Percentiles rank a stretch among this genome's conserved stretches.
Conservation (phyloP, 768 basidiomycete species). For the Phaeolepiota aurea region DNA sequence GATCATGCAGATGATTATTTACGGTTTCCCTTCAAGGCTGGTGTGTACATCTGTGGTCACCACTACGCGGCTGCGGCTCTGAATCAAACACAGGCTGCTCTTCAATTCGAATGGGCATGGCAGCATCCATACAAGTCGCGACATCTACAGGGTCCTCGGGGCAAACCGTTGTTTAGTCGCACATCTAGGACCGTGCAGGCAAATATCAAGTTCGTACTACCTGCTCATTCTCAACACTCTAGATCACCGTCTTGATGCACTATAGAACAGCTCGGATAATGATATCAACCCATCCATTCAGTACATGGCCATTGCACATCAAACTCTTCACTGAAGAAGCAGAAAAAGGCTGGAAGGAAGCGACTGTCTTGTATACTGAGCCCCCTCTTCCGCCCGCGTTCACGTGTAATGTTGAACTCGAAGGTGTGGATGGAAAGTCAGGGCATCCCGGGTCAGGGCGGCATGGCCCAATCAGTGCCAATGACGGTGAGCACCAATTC, state of each 20-base stretch:
- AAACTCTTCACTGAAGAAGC: constrained; percentile 67
- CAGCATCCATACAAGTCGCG: constrained; percentile 67
- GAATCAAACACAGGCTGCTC: constrained; percentile 65
- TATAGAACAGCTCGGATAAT: constrained; percentile 53
- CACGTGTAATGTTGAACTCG: constrained; percentile 42
- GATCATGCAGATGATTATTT: constrained; percentile 82
- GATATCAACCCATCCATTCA: constrained; percentile 60
- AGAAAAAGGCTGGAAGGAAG: constrained; percentile 40
- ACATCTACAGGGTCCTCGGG: constrained; percentile 44
- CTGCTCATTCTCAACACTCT: not conserved
- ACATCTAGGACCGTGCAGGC: constrained; percentile 26
- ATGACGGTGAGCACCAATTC: constrained; percentile 36
- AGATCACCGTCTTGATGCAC: not conserved
- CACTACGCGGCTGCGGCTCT: too few species aligned
- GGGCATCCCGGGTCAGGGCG: constrained; percentile 46
- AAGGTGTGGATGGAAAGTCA: constrained; percentile 65
- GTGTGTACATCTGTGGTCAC: too few species aligned
- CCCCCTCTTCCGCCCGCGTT: constrained; percentile 44
- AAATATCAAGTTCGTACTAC: constrained; percentile 37
- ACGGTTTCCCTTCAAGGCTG: constrained; percentile 72
- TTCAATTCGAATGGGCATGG: constrained; percentile 85
- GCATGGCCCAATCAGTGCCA: constrained; percentile 44
- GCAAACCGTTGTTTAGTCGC: constrained; percentile 28
- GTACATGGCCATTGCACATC: constrained; percentile 65
- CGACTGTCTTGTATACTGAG: constrained; percentile 10